Evolutionary conservation across 371 early-diverging fungal species (phyloP).

Genomic region (Aphelidium insulamus): DNA sequence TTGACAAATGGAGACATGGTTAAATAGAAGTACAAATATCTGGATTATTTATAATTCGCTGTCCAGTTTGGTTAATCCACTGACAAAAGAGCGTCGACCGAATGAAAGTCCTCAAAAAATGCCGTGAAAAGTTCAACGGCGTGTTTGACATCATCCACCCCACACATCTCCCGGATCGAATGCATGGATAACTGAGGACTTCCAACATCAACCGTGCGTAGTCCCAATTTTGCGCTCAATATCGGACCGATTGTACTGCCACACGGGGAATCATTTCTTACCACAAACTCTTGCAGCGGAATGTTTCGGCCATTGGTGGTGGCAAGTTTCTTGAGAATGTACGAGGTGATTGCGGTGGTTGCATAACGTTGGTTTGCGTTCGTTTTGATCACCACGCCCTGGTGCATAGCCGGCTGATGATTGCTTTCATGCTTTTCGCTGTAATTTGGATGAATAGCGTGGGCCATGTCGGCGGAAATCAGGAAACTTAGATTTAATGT

Average conservation of each 20-base stretch:
- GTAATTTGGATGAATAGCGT: slow-evolving; percentile 82
- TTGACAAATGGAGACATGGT: too few species aligned
- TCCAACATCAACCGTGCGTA: slow-evolving; percentile 87
- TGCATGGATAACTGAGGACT: slow-evolving; percentile 91
- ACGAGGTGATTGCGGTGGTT: slow-evolving; percentile 67
- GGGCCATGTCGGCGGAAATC: slow-evolving; percentile 87
- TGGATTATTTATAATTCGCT: too few species aligned
- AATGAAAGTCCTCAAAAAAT: slow-evolving; percentile 9
- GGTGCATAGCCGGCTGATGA: slow-evolving; percentile 76
- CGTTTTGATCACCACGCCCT: slow-evolving; percentile 82
- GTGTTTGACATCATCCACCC: slow-evolving; percentile 62
- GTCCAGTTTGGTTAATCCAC: too few species aligned
- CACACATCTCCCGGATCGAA: slow-evolving; percentile 83
- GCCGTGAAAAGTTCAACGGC: slow-evolving; percentile 59
- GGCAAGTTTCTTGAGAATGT: slow-evolving; percentile 58
- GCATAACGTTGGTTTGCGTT: slow-evolving; percentile 94
- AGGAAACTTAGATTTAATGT: slow-evolving; percentile 38
- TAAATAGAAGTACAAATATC: too few species aligned
- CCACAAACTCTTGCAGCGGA: slow-evolving; percentile 86
- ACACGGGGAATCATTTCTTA: slow-evolving; percentile 80
- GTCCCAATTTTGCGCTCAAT: slow-evolving; percentile 76
- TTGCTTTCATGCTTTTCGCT: slow-evolving; percentile 65
- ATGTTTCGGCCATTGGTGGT: slow-evolving; percentile 26
- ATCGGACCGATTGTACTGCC: slow-evolving; percentile 94
- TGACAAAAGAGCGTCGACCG: slow-evolving; percentile 5